Conservation (phyloP, 2,329 filamentous ascomycete genomes). For the Pyricularia pennisetigena region DNA sequence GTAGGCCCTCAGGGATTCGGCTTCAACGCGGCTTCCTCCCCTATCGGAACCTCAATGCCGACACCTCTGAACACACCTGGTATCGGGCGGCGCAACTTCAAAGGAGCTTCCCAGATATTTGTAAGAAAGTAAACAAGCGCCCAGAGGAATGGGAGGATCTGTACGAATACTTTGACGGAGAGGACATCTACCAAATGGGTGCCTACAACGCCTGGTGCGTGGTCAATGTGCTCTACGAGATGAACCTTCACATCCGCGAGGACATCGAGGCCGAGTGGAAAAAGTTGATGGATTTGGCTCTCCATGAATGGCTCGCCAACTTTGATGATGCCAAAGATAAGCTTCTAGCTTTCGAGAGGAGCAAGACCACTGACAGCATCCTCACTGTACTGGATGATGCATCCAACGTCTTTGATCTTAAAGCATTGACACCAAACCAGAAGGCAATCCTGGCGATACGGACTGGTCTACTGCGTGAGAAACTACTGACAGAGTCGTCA, state of each 20-base stretch:
- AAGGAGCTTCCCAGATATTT: slow-evolving; percentile 7
- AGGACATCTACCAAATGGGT: slow-evolving; percentile 36
- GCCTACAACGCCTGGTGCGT: slow-evolving; percentile 39
- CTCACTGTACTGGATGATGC: background rate
- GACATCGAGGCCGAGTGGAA: slow-evolving; percentile 10
- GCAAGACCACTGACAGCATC: slow-evolving; percentile 4
- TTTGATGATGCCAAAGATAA: slow-evolving; percentile 17
- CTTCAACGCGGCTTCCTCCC: background rate
- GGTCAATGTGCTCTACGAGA: slow-evolving; percentile 27
- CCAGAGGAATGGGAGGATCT: slow-evolving; percentile 20
- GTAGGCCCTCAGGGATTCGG: background rate
- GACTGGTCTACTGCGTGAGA: background rate
- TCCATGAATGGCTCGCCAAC: slow-evolving; percentile 21
- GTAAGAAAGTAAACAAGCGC: slow-evolving; percentile 18
- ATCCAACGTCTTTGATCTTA: background rate
- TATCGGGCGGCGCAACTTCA: slow-evolving; percentile 16
- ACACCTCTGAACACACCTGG: background rate
- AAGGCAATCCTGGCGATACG: background rate
- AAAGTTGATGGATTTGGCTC: slow-evolving; percentile 19
- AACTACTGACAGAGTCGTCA: background rate
- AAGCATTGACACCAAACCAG: background rate
- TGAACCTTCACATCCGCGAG: slow-evolving; percentile 5
- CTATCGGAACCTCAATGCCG: background rate
- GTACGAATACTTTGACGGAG: slow-evolving; percentile 36
- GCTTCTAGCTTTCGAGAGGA: slow-evolving; percentile 21